Evolutionary conservation across 2,329 filamentous ascomycete species (phyloP), one percentile per base, ranked within the genome.

Genomic region (Cladobotryum mycophilum): DNA sequence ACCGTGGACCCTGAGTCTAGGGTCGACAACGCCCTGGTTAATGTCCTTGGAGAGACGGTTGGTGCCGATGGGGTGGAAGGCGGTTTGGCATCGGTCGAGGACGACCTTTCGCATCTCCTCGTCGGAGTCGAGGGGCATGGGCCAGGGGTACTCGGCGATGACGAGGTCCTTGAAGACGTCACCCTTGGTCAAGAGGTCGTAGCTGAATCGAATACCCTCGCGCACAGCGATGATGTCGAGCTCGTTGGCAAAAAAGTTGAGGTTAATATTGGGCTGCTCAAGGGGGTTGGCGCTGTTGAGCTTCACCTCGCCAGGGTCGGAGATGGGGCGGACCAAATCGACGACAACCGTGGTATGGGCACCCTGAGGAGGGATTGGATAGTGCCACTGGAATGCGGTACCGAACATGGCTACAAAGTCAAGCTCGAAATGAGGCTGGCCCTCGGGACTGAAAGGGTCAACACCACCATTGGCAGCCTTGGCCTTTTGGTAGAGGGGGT

Each of bases 371-470:
- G 71, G 71, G 0, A 60, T 53, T 0, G 72, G 71, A 55, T 67
- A 70, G 60, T 75, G 73, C 71, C 71, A 75, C 60, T 75, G 72
- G 63, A 76, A 75, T 4, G 72, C 71, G 41, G 65, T 67, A 43
- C 66, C 56, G 60, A 84, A 84, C 69, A 84, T 74, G 47, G 71
- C 68, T 11, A 85, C 75, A 57, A 84, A 84, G 64, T 84, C 80
- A 34, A 82, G 70, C 64, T 82, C 79, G 55, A 82, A 82, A 55
- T 82, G 79, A 22, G 80, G 79, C 61, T 82, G 78, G 6, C 77
- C 79, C 3, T 64, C 69, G 0, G 79, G 79, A 2, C 73, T 73
- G 58, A 82, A 82, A 2, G 79, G 79, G 49, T 82, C 79, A 0
- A 64, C 56, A 0, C 68, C 69, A 11, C 68, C 72, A 54, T 75